phyloP scores from a whole-genome alignment of 345 rosid species.

The Citrus reticulata region DNA sequence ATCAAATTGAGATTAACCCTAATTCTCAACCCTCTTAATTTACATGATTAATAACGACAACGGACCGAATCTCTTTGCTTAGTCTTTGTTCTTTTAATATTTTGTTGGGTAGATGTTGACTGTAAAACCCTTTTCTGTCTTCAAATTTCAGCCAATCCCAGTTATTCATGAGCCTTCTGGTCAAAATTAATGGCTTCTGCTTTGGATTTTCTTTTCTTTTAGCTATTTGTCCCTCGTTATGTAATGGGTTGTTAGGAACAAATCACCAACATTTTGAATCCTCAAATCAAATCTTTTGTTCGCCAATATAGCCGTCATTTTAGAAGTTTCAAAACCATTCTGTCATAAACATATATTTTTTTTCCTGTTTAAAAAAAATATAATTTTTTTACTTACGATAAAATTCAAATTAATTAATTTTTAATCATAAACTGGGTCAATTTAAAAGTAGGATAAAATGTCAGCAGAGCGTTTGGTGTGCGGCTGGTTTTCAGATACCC shows the following conservation, averaged over 20 bases:
- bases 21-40: not conserved
- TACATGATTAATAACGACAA: not conserved
- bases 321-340: no score
- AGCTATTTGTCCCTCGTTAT: not conserved
- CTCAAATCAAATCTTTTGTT: not conserved
- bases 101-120: not conserved
- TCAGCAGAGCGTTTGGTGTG: slow-evolving; percentile 9
- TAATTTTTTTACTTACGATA: no score
- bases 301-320: not conserved
- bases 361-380: no score
- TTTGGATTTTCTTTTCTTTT: no score
- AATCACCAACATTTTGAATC: not conserved
- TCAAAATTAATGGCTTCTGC: no score
- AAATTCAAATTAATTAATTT: no score
- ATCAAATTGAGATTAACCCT: not conserved
- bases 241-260: not conserved
- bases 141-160: no score
- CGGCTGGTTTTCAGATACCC: not conserved
- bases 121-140: not conserved
- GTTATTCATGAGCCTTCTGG: no score
- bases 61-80: not conserved
- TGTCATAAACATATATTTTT: no score
- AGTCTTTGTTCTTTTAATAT: not conserved
- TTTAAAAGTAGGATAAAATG: slow-evolving; percentile 3
- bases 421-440: no score